Conservation (phyloP, 257 asterid species). For the Dorcoceras hygrometricum region DNA sequence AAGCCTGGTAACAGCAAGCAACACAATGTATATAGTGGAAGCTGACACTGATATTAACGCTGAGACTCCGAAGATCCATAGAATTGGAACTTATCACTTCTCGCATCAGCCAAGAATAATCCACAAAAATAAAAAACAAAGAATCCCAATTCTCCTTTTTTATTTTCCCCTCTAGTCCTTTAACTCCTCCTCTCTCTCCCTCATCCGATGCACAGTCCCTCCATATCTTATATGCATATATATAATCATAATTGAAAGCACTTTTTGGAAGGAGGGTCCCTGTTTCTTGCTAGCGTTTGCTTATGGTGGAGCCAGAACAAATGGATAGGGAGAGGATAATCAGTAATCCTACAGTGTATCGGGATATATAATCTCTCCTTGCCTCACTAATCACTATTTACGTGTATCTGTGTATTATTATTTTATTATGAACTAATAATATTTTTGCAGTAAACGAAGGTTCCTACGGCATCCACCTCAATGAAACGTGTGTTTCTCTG, state of each 20-base stretch:
- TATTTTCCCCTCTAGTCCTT: not conserved
- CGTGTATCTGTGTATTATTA: not conserved
- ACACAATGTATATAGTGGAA: slow-evolving; percentile 38
- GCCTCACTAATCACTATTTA: not conserved
- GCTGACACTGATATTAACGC: slow-evolving; percentile 37
- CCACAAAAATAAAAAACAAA: not conserved
- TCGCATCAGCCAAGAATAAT: slow-evolving; percentile 28
- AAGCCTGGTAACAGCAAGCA: slow-evolving; percentile 32
- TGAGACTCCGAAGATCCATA: slow-evolving; percentile 42
- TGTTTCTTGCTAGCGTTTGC: not conserved
- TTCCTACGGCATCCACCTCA: not conserved
- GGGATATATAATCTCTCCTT: not conserved
- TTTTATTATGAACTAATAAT: not conserved
- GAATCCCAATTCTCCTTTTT: slow-evolving; percentile 23
- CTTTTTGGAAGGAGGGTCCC: not conserved
- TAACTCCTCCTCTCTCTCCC: not conserved
- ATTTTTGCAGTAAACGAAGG: not conserved
- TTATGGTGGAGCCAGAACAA: not conserved
- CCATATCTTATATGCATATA: not conserved
- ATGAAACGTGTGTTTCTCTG: not conserved
- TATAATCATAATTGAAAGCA: not conserved
- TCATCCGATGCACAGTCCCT: not conserved
- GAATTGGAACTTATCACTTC: slow-evolving; percentile 28
- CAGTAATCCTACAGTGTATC: not conserved
- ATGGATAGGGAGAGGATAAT: not conserved